Evolutionary conservation across 1,284 basidiomycete species (phyloP).

Genomic region (Exsudoporus floridanus): DNA sequence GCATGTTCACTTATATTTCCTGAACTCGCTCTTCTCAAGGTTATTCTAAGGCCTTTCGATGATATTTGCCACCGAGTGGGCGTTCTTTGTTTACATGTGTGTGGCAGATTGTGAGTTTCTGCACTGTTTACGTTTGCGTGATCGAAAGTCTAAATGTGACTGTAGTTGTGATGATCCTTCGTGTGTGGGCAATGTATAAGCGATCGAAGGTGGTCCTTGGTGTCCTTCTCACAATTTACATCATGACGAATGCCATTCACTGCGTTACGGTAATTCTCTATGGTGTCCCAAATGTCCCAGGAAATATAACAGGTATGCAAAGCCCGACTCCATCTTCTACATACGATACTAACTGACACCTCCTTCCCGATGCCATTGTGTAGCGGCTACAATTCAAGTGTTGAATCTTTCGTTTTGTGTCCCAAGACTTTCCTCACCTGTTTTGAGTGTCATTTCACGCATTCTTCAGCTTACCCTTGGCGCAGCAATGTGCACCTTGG

Average conservation of each 20-base stretch:
- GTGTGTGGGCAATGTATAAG: conserved; percentile 4
- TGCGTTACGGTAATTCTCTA: too few relatives aligned
- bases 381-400: neutral
- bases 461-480: neutral
- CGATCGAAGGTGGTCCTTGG: conserved; percentile 1
- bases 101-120: conserved; percentile 7
- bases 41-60: too few relatives aligned
- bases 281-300: neutral
- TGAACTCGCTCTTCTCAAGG: too few relatives aligned
- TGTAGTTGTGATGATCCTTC: conserved; percentile 13
- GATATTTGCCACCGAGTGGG: too few relatives aligned
- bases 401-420: neutral
- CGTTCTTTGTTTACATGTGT: too few relatives aligned
- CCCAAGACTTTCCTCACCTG: too few relatives aligned
- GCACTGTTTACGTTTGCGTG: too few relatives aligned
- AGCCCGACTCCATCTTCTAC: too few relatives aligned
- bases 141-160: neutral
- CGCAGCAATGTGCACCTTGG: neutral
- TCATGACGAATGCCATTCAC: neutral
- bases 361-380: too few relatives aligned
- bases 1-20: too few relatives aligned
- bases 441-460: neutral
- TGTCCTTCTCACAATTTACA: neutral
- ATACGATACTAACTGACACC: too few relatives aligned
- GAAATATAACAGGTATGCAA: neutral